These are phyloP conservation scores for Aurinia saxatilis DNA, from an alignment of 345 rosid species.

Conservation along the genomic window DNA sequence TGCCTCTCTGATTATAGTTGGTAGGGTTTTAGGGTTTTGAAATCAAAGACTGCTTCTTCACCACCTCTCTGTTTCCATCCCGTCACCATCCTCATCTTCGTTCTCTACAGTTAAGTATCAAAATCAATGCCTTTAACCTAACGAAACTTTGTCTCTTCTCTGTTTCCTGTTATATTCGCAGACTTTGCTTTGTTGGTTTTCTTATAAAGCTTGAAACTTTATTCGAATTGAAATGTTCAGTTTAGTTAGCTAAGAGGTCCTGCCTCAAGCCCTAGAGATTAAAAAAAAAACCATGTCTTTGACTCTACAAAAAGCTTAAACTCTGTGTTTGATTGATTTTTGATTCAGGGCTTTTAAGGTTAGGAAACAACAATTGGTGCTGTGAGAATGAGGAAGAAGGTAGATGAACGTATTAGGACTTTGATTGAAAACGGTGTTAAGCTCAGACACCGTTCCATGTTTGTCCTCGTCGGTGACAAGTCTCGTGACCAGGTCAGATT, in stretches of 20 bases:
- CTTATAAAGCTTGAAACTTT: slow-evolving; percentile 2
- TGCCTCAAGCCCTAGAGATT: not conserved
- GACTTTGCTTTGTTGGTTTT: slow-evolving; percentile 6
- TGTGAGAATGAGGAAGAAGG: slow-evolving; percentile 86
- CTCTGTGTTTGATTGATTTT: not conserved
- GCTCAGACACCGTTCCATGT: slow-evolving; percentile 79
- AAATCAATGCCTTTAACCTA: not conserved
- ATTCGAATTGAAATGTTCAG: not conserved
- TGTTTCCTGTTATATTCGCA: not conserved
- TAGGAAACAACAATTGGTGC: not conserved
- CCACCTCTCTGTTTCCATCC: slow-evolving; percentile 1
- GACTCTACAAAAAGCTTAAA: not conserved
- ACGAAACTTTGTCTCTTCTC: not conserved
- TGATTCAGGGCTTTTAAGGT: not conserved
- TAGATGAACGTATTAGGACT: slow-evolving; percentile 86
- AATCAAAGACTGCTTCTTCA: not conserved
- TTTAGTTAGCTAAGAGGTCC: not conserved
- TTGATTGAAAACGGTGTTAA: slow-evolving; percentile 92
- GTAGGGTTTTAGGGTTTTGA: slow-evolving; percentile 20
- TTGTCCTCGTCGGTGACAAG: slow-evolving; percentile 88
- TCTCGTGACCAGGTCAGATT: slow-evolving; percentile 48
- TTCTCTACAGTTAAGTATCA: not conserved
- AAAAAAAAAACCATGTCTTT: too few relatives aligned
- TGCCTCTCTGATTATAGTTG: not conserved
- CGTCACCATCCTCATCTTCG: slow-evolving; percentile 10